Base-by-base conservation (phyloP, 768 basidiomycete genomes). In the Atractiella rhizophila region DNA sequence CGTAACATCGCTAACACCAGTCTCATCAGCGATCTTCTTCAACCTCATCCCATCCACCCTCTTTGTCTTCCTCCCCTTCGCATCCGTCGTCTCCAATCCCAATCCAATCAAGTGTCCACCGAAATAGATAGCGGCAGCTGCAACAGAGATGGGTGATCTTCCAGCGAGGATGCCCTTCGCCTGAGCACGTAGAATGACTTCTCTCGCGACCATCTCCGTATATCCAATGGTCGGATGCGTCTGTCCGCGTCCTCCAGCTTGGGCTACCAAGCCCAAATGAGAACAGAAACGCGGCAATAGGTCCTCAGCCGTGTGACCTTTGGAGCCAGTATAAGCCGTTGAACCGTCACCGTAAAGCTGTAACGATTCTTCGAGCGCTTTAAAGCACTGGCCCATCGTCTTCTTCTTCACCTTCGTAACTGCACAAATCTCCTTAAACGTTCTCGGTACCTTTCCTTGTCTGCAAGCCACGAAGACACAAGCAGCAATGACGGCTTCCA, bases 391-490 rank as follows among this genome's bases (percentile, higher is more conserved):
- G 23, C 49, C 49, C 30, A 55, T 52, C n/a, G 48, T 42, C 65
- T 94, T 91, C 65, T 94, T 96, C 55, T 79, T 75, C 45, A 96
- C 88, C 51, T 78, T 74, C 7, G 83, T 83, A 48, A 86, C 64
- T 56, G 80, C 76, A 62, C 80, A 85, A 35, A 91, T 86, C 63
- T 91, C 91, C 54, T 78, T 73, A 63, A 96, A 94, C 40, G 85
- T 88, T 44, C 88, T 68, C 0, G 81, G 80, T n/a, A 88, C 83
- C 51, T 85, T 77, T 7, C 79, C 85, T 59, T 86, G 80, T 28
- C 88, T 69, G 57, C 85, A 91, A 0, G 86, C 88, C 52, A 94
- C 86, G 59, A 96, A 91, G 55, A 96, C 86, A 61, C 88, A 94
- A 1, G 88, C 86, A 23, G 88, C 88, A 47, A 91, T 82, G 55